Percentiles rank a stretch among this genome's conserved stretches.
phyloP scores from a whole-genome alignment of 306 rosid species.

The Medicago lupulina region DNA sequence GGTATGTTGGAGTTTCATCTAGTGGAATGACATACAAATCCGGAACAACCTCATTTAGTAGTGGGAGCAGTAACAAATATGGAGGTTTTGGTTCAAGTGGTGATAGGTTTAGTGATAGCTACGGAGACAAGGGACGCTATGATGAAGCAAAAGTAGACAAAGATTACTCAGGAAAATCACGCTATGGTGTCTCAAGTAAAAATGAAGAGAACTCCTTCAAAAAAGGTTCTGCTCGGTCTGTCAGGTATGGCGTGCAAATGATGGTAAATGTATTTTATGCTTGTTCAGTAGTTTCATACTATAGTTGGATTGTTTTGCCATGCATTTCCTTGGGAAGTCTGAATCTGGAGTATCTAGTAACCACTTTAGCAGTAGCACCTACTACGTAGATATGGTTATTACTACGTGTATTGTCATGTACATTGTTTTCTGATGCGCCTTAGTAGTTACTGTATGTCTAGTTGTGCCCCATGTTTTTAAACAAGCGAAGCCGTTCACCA shows the following conservation, averaged over 20 bases:
- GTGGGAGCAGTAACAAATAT: constrained; percentile 66
- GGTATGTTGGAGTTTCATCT: constrained; percentile 96
- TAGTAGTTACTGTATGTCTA: constrained; percentile 24
- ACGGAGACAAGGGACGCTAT: constrained; percentile 58
- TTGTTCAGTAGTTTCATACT: constrained; percentile 15
- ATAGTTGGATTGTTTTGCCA: constrained; percentile 12
- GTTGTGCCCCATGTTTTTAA: constrained; percentile 7
- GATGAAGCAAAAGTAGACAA: constrained; percentile 68
- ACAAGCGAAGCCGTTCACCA: neutral
- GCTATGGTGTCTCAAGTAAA: constrained; percentile 47
- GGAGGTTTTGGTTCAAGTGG: constrained; percentile 65
- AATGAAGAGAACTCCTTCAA: constrained; percentile 63
- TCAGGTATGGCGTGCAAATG: constrained; percentile 57
- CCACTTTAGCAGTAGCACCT: constrained; percentile 25
- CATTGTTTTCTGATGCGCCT: constrained; percentile 21
- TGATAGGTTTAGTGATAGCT: constrained; percentile 64
- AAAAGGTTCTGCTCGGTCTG: constrained; percentile 59
- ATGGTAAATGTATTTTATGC: constrained; percentile 1
- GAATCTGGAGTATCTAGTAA: constrained; percentile 15
- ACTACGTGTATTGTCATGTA: neutral
- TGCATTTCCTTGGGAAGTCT: constrained; percentile 5
- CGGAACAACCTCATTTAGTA: constrained; percentile 64
- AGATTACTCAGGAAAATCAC: constrained; percentile 58
- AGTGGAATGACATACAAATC: constrained; percentile 81
- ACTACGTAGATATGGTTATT: constrained; percentile 16